phyloP scores from a whole-genome alignment of 768 basidiomycete genomes.

The Fomitopsis pulvina region DNA sequence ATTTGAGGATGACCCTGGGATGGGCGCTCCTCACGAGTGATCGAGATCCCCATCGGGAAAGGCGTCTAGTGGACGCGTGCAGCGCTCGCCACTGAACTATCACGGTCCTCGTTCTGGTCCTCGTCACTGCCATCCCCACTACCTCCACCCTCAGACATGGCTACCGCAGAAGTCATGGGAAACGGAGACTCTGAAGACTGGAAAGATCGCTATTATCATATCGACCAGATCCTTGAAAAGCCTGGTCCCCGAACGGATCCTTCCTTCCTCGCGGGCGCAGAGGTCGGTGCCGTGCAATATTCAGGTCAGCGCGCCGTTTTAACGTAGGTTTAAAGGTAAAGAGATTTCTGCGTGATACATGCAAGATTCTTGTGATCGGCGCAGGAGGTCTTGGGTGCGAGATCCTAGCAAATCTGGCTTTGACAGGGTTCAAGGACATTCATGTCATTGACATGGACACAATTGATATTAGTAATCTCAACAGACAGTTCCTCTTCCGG shows the following conservation, averaged over 20 bases:
- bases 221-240: slow-evolving; percentile 81
- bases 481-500: slow-evolving; percentile 98
- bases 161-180: slow-evolving; percentile 10
- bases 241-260: slow-evolving; percentile 89
- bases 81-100: background rate
- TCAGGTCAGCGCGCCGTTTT: too few relatives aligned
- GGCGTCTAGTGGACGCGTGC: slow-evolving; percentile 2
- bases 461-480: slow-evolving; percentile 98
- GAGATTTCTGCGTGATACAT: slow-evolving; percentile 70
- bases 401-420: slow-evolving; percentile 91
- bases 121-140: background rate
- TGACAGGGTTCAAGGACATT: slow-evolving; percentile 96
- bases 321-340: slow-evolving; percentile 55
- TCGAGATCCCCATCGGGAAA: background rate
- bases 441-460: slow-evolving; percentile 99
- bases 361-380: slow-evolving; percentile 96
- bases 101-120: background rate
- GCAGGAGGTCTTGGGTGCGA: slow-evolving; percentile 97
- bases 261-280: slow-evolving; percentile 74
- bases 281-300: slow-evolving; percentile 39
- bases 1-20: background rate
- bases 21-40: background rate
- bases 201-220: slow-evolving; percentile 66
- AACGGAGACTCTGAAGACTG: slow-evolving; percentile 42
- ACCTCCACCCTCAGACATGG: background rate